Base-by-base conservation (phyloP, 75 land plant genomes). In the Pseudotsuga menziesii region DNA sequence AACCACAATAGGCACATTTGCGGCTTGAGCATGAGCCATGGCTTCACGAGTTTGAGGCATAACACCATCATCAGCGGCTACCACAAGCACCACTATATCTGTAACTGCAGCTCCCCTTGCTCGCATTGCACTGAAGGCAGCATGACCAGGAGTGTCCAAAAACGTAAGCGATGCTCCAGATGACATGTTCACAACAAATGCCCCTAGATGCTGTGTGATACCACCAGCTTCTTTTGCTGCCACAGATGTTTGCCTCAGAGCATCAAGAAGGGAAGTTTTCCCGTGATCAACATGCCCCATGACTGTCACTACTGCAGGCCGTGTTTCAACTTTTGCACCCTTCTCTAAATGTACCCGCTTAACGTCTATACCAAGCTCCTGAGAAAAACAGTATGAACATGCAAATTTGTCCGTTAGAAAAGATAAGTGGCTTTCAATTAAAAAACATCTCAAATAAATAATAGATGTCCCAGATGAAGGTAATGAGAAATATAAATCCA, bases 211-310 rank as follows among this genome's bases (percentile, higher is more conserved):
- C 85, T 97, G 99, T 23, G 99, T 97, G 32, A 97, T 97, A 27
- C 99, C 99, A 74, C 99, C 99, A 61, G 98, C 99, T 85, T 97
- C 99, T 58, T 92, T 86, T 29, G 96, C 94, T 74, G 90, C 89
- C 39, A 97, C 96, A 96, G 26, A 73, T 48, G 22, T 7, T 55
- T 48, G 41, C 75, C 26, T 54, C 16, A 73, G 58, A 56, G 44
- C 94, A 84, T 20, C 35, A 79, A 36, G 32, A 41, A 61, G 56
- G 8, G 22, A 41, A 25, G 25, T 25, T 95, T 97, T 97, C 55
- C 99, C 99, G 89, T 97, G 99, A 84, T 97, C 99, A 20, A 97
- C 99, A 82, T 97, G 99, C 15, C 99, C 99, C 99, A 97, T 97
- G 48, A 97, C 92, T 11, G 99, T 97, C 11, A 97, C 81, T 23